phyloP scores from a whole-genome alignment of 805 yeast species.

The Candida xyloterini region DNA sequence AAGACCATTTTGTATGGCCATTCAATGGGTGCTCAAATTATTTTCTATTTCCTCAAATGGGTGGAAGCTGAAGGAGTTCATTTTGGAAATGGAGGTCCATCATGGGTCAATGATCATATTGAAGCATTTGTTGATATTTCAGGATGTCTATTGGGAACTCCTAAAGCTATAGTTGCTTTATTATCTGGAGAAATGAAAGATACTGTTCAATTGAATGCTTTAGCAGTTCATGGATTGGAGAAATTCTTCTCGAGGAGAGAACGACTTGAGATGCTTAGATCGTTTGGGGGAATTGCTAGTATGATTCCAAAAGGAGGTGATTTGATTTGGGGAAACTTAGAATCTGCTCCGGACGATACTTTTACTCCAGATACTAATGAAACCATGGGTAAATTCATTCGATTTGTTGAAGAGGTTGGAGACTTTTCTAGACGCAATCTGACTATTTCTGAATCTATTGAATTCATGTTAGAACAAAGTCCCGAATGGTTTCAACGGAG shows the following conservation, averaged over 20 bases:
- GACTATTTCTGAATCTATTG: constrained; percentile 66
- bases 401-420: constrained; percentile 51
- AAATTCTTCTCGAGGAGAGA: constrained; percentile 89
- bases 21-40: constrained; percentile 94
- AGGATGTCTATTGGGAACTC: constrained; percentile 91
- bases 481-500: constrained; percentile 77
- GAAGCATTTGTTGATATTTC: constrained; percentile 82
- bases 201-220: constrained; percentile 87
- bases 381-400: constrained; percentile 72
- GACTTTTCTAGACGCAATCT: constrained; percentile 47
- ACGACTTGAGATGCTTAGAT: constrained; percentile 76
- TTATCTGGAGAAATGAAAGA: constrained; percentile 98
- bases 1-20: constrained; percentile 83
- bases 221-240: constrained; percentile 93
- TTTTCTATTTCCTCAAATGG: constrained; percentile 91
- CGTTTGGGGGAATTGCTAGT: constrained; percentile 92
- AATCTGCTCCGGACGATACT: constrained; percentile 69
- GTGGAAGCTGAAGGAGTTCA: constrained; percentile 80
- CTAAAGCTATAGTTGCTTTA: constrained; percentile 87
- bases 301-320: constrained; percentile 98
- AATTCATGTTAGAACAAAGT: constrained; percentile 57
- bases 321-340: constrained; percentile 76
- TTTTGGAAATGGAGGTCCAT: constrained; percentile 88
- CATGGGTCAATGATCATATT: constrained; percentile 84
- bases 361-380: constrained; percentile 24